Conservation (phyloP, 2,329 filamentous ascomycete genomes). For the Epichloe brachyelytri region DNA sequence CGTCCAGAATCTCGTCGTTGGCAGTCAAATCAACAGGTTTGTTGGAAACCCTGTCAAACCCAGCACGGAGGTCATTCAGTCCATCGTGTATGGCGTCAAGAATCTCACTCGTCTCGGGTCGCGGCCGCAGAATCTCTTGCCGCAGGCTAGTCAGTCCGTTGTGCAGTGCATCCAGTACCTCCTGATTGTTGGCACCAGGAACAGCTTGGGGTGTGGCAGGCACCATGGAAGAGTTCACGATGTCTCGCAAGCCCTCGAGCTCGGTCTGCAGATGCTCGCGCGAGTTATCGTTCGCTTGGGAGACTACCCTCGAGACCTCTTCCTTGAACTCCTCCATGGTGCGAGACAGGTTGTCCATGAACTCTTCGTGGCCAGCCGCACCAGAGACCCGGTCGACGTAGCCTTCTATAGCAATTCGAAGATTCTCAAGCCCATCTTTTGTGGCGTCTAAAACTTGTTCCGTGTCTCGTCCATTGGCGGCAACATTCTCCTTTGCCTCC, state of each 20-base stretch:
- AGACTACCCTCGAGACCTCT: conserved; percentile 52
- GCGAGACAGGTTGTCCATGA: conserved; percentile 53
- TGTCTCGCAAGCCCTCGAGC: conserved; percentile 68
- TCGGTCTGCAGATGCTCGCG: conserved; percentile 63
- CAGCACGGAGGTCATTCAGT: conserved; percentile 59
- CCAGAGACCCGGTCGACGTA: conserved; percentile 66
- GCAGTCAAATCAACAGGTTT: conserved; percentile 73
- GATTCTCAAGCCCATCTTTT: conserved; percentile 72
- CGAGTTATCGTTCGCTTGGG: conserved; percentile 31
- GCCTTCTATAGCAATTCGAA: conserved; percentile 66
- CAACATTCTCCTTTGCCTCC: conserved; percentile 63
- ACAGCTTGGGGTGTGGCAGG: conserved; percentile 37
- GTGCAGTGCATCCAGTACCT: conserved; percentile 58
- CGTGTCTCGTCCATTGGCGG: conserved; percentile 66
- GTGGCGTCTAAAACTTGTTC: conserved; percentile 82
- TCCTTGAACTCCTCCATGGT: conserved; percentile 55
- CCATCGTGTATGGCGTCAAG: conserved; percentile 84
- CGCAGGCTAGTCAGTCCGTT: conserved; percentile 64
- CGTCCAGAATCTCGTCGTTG: conserved; percentile 81
- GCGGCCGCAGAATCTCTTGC: conserved; percentile 55
- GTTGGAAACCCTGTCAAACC: conserved; percentile 65
- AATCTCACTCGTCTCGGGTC: conserved; percentile 70
- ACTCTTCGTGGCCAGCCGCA: conserved; percentile 60
- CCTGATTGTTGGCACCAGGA: conserved; percentile 34
- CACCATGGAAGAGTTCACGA: conserved; percentile 57